Evolutionary conservation across 805 yeast species (phyloP), one percentile per base, ranked within the genome.

Genomic region (Wickerhamiella qilinensis): DNA sequence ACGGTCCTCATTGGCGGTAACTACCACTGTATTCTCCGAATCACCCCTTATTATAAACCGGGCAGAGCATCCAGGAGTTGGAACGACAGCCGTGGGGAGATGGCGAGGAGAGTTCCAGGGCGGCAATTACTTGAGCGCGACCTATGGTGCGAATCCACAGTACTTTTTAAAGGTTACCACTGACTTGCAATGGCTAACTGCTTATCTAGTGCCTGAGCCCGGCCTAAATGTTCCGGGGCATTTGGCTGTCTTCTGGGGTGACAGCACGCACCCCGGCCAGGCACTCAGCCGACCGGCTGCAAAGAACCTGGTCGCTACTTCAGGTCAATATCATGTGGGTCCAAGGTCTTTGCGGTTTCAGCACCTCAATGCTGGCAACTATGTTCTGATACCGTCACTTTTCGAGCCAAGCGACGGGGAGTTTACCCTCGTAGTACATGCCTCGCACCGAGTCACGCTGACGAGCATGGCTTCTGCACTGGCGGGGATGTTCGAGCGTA

Each of bases 331-430:
- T n/a, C 11, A 11, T 9, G 15, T 7, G 15, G 31, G 16, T 29
- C 17, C 15, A 7, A 7, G 11, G 11, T 9, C 15, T n/a, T 29
- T 29, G 31, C 15, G 7, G 8, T 17, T 29, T 8, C 31, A n/a
- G 8, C 16, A 29, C 15, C 8, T 29, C 16, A 8, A 6, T n/a
- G 31, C 31, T 29, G 38, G 38, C 14, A 15, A 19, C 4, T 36
- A 36, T 16, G 18, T 36, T 4, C 29, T 36, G 14, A 36, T 36
- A 30, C 35, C 38, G 16, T 20, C 30, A 7, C 20, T 36, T 3
- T 36, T 20, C 14, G 25, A 28, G 28, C 29, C 38, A 3, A 20
- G 5, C 7, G 19, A 14, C 18, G 24, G 12, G 20, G 20, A 18
- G 14, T 35, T 25, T 20, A 19, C 37, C 14, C 2, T 35, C 9